Evolutionary conservation across 2,329 filamentous ascomycete genomes (phyloP).

Genomic region (Aspergillus calidoustus): DNA sequence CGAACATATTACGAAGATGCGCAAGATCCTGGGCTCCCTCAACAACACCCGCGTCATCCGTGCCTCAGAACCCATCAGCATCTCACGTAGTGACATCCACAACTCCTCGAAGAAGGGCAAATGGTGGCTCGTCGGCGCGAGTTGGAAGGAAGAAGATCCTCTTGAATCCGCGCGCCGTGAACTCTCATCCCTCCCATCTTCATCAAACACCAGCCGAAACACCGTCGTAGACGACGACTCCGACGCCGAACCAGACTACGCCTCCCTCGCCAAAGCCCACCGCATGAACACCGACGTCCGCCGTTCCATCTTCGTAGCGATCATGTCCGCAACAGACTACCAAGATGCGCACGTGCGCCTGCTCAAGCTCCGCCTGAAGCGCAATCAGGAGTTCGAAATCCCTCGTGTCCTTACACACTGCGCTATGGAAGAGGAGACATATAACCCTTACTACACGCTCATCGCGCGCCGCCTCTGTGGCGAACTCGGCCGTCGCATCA

Average conservation of each 20-base stretch:
- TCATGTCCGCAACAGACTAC: slow-evolving; percentile 83
- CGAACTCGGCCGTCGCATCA: slow-evolving; percentile 68
- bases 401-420: slow-evolving; percentile 87
- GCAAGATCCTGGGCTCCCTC: slow-evolving; percentile 80
- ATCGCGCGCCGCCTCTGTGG: slow-evolving; percentile 78
- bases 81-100: slow-evolving; percentile 80
- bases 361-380: slow-evolving; percentile 81
- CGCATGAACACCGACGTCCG: slow-evolving; percentile 87
- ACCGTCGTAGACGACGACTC: slow-evolving; percentile 31
- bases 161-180: slow-evolving; percentile 43
- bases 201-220: slow-evolving; percentile 7
- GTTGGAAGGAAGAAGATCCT: slow-evolving; percentile 64
- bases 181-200: slow-evolving; percentile 26
- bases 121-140: slow-evolving; percentile 99
- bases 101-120: slow-evolving; percentile 86
- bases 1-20: slow-evolving; percentile 86
- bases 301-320: slow-evolving; percentile 87
- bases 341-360: slow-evolving; percentile 82
- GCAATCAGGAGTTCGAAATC: slow-evolving; percentile 82
- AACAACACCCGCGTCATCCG: slow-evolving; percentile 68
- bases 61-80: slow-evolving; percentile 78
- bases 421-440: slow-evolving; percentile 76
- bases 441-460: slow-evolving; percentile 93
- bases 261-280: slow-evolving; percentile 75
- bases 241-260: slow-evolving; percentile 63